Evolutionary conservation across 495 filamentous ascomycete species (phyloP).

Genomic region (Neurospora tetrasperma): DNA sequence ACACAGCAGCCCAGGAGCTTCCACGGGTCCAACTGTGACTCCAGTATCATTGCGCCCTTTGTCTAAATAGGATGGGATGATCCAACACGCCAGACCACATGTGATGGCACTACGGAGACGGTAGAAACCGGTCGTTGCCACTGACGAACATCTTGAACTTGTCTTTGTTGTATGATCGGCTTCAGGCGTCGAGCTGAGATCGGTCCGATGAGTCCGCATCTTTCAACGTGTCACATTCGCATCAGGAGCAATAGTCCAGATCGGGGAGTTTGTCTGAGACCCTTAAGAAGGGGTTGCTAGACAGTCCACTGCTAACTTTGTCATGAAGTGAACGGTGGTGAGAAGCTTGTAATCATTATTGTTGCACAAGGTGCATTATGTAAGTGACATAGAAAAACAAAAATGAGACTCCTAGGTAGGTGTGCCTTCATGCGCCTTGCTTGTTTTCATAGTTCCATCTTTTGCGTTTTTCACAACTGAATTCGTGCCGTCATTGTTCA

Average conservation of each 20-base stretch:
- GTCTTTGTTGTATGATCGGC: background rate
- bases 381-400: background rate
- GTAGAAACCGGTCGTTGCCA: background rate
- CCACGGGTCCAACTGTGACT: background rate
- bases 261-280: background rate
- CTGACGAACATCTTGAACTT: background rate
- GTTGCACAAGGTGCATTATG: background rate
- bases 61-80: background rate
- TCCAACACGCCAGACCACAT: background rate
- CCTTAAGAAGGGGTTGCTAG: background rate
- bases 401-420: background rate
- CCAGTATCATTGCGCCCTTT: background rate
- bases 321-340: background rate
- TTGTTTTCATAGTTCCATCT: background rate
- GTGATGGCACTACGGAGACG: background rate
- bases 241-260: background rate
- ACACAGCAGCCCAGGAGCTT: background rate
- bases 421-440: background rate
- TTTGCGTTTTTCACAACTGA: background rate
- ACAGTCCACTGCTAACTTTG: background rate
- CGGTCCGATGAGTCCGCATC: background rate
- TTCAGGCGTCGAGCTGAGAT: background rate
- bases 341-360: background rate
- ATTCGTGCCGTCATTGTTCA: background rate
- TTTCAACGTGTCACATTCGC: background rate